Conservation (phyloP, 2,329 filamentous ascomycete species). For the Fonsecaea pedrosoi region DNA sequence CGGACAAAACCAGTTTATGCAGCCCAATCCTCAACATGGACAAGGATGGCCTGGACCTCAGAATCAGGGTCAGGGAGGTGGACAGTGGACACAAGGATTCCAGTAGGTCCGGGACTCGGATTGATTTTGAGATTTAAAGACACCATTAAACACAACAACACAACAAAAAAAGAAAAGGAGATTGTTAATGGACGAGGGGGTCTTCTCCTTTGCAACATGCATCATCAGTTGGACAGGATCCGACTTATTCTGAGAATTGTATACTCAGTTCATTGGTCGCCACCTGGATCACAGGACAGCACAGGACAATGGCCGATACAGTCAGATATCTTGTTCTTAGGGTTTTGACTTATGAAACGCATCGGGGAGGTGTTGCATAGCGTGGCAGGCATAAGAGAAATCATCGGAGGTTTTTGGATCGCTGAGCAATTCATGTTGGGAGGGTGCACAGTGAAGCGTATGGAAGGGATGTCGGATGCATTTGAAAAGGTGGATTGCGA, state of each 20-base stretch:
- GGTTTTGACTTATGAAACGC: slow-evolving; percentile 22
- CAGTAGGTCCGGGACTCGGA: slow-evolving; percentile 20
- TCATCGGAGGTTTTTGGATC: neutral
- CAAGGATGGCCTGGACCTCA: slow-evolving; percentile 38
- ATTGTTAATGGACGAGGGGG: neutral
- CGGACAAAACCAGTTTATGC: slow-evolving; percentile 38
- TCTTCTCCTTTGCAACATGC: neutral
- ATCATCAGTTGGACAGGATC: slow-evolving; percentile 8
- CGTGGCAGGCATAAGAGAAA: slow-evolving; percentile 20
- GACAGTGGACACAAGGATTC: slow-evolving; percentile 36
- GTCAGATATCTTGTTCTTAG: slow-evolving; percentile 22
- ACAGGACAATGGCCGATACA: slow-evolving; percentile 31
- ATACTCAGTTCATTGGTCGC: slow-evolving; percentile 18
- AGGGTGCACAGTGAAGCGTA: slow-evolving; percentile 30
- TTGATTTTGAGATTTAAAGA: neutral
- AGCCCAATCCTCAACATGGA: slow-evolving; percentile 35
- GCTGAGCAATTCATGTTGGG: slow-evolving; percentile 14
- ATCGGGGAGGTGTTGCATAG: slow-evolving; percentile 29
- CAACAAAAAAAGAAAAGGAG: neutral
- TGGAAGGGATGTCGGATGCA: slow-evolving; percentile 15
- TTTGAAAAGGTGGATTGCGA: slow-evolving; percentile 11
- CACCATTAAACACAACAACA: neutral
- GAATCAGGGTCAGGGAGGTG: slow-evolving; percentile 29
- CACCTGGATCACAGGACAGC: slow-evolving; percentile 35
- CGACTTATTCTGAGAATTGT: slow-evolving; percentile 12